These are phyloP conservation scores for Trametes polyzona DNA, from an alignment of 1,284 basidiomycete genomes.

Conservation along the genomic window DNA sequence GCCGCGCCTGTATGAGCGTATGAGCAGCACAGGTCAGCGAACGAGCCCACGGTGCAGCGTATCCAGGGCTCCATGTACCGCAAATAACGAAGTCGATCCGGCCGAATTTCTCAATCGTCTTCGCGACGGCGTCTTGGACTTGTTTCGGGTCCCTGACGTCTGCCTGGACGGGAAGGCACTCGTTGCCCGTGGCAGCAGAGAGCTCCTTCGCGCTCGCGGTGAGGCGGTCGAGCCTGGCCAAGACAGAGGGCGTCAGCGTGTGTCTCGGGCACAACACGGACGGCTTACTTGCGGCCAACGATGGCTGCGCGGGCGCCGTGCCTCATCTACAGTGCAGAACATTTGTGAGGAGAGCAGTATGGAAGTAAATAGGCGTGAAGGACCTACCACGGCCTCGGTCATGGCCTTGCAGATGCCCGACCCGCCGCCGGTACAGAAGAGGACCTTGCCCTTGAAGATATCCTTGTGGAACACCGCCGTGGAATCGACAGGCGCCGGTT, in stretches of 20 bases:
- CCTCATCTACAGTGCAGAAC: slow-evolving; percentile 60
- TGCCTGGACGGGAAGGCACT: slow-evolving; percentile 76
- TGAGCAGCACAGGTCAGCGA: slow-evolving; percentile 5
- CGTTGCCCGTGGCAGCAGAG: slow-evolving; percentile 66
- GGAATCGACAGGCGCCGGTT: slow-evolving; percentile 52
- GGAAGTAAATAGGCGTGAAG: neutral
- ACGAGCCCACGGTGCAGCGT: neutral
- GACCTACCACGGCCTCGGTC: slow-evolving; percentile 76
- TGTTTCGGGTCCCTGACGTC: slow-evolving; percentile 85
- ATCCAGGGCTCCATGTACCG: slow-evolving; percentile 49
- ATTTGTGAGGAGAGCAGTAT: neutral
- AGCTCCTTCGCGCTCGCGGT: slow-evolving; percentile 75
- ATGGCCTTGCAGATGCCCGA: slow-evolving; percentile 93
- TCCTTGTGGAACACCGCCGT: slow-evolving; percentile 73
- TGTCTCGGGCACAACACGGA: no score
- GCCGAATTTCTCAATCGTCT: slow-evolving; percentile 80
- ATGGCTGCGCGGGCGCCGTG: slow-evolving; percentile 86
- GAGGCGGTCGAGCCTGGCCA: slow-evolving; percentile 75
- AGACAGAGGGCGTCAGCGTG: neutral
- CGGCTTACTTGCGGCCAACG: slow-evolving; percentile 81
- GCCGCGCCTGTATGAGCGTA: slow-evolving; percentile 67
- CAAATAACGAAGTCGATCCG: slow-evolving; percentile 95
- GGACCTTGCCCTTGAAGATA: slow-evolving; percentile 90
- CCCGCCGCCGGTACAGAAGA: slow-evolving; percentile 91
- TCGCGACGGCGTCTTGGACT: slow-evolving; percentile 76